Evolutionary conservation across 2,329 filamentous ascomycete genomes (phyloP), one percentile per base, ranked within the genome.

Genomic region (Apiospora arundinis): DNA sequence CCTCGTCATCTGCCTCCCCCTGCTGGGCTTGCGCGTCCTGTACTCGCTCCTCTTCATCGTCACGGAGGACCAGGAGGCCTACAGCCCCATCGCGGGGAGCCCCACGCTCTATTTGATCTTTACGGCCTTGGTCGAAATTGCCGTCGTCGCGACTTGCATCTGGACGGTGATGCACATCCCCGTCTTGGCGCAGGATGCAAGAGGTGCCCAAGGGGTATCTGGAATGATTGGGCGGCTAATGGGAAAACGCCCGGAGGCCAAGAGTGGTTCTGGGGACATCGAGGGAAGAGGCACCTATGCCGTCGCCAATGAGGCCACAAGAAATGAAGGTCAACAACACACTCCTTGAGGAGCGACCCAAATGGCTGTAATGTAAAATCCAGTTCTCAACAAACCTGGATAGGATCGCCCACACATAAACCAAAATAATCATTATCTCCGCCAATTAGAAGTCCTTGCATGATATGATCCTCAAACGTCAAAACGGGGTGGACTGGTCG

Each of bases 61-160:
- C 44, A 68, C 44, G 16, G 42, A 21, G 11, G 66, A 68, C 44
- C 42, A 45, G 42, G 32, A 68, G 16, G 12, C n/a, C 8, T 68
- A 46, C 44, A 68, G n/a, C 66, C 25, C 44, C 44, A 8, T 68
- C 14, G 16, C 7, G 25, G 66, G 66, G 8, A 68, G 25, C 44
- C 25, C 66, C 44, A 48, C 44, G 25, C 42, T 68, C 66, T 68
- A 68, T n/a, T 25, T 68, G 14, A 12, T 68, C 25, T 46, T 68
- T 16, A 68, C 66, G 23, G 66, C 66, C 14, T n/a, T 74, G 16
- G 25, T 69, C 49, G 42, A 72, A 6, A 69, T 77, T 25, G 46
- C 68, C 37, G 70, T 77, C 42, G 65, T 78, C 25, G 48, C 70
- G 2, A 71, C 74, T 0, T 76, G 25, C 44, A 16, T 68, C 14